Conservation (phyloP, 2,329 filamentous ascomycete species). For the Cercospora berteroae region DNA sequence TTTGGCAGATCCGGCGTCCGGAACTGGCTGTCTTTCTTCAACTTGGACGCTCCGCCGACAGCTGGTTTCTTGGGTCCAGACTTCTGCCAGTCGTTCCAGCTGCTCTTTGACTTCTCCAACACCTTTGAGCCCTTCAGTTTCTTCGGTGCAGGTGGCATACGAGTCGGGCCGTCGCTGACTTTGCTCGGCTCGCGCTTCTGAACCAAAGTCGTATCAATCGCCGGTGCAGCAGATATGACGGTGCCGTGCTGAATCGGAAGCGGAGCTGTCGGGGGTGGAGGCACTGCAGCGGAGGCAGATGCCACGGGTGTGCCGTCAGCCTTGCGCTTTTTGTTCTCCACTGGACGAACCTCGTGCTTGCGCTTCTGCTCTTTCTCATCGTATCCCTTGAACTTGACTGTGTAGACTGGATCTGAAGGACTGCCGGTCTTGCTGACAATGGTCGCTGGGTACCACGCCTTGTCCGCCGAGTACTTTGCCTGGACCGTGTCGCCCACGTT, state of each 20-base stretch:
- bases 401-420: slow-evolving; percentile 84
- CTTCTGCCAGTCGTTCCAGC: slow-evolving; percentile 89
- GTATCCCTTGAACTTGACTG: slow-evolving; percentile 93
- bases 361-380: slow-evolving; percentile 72
- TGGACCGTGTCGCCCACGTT: slow-evolving; percentile 86
- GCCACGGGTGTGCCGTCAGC: slow-evolving; percentile 67
- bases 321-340: slow-evolving; percentile 63
- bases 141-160: slow-evolving; percentile 57
- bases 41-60: slow-evolving; percentile 23
- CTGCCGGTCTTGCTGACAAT: slow-evolving; percentile 94
- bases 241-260: slow-evolving; percentile 46
- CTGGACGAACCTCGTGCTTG: slow-evolving; percentile 77
- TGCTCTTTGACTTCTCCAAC: slow-evolving; percentile 83
- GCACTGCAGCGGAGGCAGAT: slow-evolving; percentile 34
- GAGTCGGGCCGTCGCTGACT: slow-evolving; percentile 54
- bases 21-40: slow-evolving; percentile 35
- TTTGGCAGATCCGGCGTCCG: slow-evolving; percentile 77
- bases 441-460: slow-evolving; percentile 83
- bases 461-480: slow-evolving; percentile 92
- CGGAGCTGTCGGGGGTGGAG: slow-evolving; percentile 37
- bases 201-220: slow-evolving; percentile 65
- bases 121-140: slow-evolving; percentile 87
- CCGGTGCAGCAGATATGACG: slow-evolving; percentile 65
- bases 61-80: slow-evolving; percentile 54
- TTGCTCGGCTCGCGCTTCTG: slow-evolving; percentile 62